Evolutionary conservation across 2,329 filamentous ascomycete genomes (phyloP).

Genomic region (Conoideocrella luteorostrata): DNA sequence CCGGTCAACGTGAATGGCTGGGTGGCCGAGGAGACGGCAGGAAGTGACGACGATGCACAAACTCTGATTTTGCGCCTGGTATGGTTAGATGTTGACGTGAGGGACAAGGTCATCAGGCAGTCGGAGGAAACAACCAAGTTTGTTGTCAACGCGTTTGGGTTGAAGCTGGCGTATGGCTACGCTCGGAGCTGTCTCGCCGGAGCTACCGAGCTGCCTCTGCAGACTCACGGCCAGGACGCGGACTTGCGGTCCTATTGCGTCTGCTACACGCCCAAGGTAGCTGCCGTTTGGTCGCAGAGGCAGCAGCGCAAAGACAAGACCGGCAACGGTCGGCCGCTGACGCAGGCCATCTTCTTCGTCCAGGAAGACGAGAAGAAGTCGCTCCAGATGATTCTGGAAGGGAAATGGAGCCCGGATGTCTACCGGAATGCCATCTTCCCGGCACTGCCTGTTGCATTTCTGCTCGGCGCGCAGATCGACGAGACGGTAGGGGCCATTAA

Average conservation of each 20-base stretch:
- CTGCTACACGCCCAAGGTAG: constrained; percentile 32
- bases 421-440: constrained; percentile 28
- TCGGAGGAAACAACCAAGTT: constrained; percentile 12
- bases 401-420: constrained; percentile 21
- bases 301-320: constrained; percentile 5
- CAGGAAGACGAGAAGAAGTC: constrained; percentile 18
- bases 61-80: constrained; percentile 24
- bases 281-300: constrained; percentile 28
- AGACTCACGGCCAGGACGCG: not conserved
- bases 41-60: constrained; percentile 9
- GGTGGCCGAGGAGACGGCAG: constrained; percentile 17
- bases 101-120: constrained; percentile 19
- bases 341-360: constrained; percentile 25
- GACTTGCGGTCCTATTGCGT: constrained; percentile 23
- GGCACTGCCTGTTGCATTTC: constrained; percentile 25
- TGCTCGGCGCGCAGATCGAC: constrained; percentile 28
- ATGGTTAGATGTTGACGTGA: constrained; percentile 19
- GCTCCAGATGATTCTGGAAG: constrained; percentile 18
- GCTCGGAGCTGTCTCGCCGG: constrained; percentile 28
- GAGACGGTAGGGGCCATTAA: constrained; percentile 25
- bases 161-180: constrained; percentile 26
- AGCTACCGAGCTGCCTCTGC: constrained; percentile 20
- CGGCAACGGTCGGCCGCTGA: constrained; percentile 13
- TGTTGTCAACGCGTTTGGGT: constrained; percentile 21
- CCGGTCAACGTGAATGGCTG: constrained; percentile 13